Evolutionary conservation across 495 filamentous ascomycete genomes (phyloP), one percentile per base, ranked within the genome.

Genomic region (Penicillium coprophilum): DNA sequence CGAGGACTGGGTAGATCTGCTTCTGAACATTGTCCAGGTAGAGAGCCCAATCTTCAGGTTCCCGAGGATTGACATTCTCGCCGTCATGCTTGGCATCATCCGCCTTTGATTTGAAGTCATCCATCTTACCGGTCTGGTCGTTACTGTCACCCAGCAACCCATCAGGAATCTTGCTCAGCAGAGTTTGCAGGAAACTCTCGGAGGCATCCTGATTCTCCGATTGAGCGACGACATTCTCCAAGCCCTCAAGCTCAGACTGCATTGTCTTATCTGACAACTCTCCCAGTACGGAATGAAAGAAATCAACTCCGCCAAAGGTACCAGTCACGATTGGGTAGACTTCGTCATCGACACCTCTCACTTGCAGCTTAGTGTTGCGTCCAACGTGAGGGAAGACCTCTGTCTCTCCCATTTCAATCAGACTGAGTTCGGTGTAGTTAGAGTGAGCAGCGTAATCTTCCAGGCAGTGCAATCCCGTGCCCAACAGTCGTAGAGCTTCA

Each of bases 371-470:
- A 6, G 90, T 88, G 53, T 78, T 65, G 46, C 87, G 80, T 30
- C 91, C 92, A 53, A 95, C 90, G 65, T 95, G 90, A 20, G 92
- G 89, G 68, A 96, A 96, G 39, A 94, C 72, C 47, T 85, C 80
- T 3, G 71, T 71, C 74, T 96, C 91, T 38, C 90, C 90, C 56
- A 96, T 64, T 68, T 96, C 90, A 58, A 92, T 90, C 32, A 96
- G 78, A 40, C 87, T 88, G 28, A 96, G 83, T 66, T 96, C 92
- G 0, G 77, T 82, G 66, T 95, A 96, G 74, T 96, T 96, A 54
- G 90, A 94, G 69, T 96, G 92, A 39, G 92, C 92, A 15, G 90
- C 86, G 72, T 84, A 96, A 65, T 96, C 91, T 78, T 96, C 92
- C n/a, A 96, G 73, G 59, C 91, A 95, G 75, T 96, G 92, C 49